Base-by-base conservation (phyloP, 306 rosid genomes). In the Geum urbanum region DNA sequence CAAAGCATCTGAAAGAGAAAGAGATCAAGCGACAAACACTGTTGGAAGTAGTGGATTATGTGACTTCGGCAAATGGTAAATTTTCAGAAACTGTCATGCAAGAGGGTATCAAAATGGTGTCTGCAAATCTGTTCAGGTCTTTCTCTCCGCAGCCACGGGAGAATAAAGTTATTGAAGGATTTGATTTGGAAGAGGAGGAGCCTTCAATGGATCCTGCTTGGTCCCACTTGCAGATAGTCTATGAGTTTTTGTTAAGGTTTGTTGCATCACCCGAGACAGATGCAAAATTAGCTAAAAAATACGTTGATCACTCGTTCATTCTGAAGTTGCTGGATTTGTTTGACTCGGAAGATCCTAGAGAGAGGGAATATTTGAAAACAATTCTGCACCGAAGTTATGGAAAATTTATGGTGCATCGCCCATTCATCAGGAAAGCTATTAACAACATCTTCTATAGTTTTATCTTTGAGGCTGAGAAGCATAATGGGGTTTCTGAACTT, bases 131-230 rank as follows among this genome's bases (percentile, higher is more conserved):
- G 65, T 91, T 91, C 76, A 81, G 97, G 66, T 79, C 89, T 2
- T 84, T 81, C 51, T 81, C 84, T 63, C 92, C 97, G 32, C 97
- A 86, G 57, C 87, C 92, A 1, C 90, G 87, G 0, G 95, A 91
- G 81, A 86, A 67, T 70, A 86, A 91, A 63, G 70, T 81, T 3
- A 41, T 82, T 41, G 87, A 84, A 67, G 92, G 90, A 16, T 61
- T 88, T 85, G 97, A 91, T 37, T 55, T 91, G 77, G 97, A 91
- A 69, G 97, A 91, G 79, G 95, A 91, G 56, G 95, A 88, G 83
- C 92, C 88, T 76, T 81, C 86, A 0, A 83, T 88, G 97, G 97
- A 91, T 74, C 90, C 95, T 64, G 83, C 89, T 4, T 90, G 97
- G 97, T 85, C 92, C 52, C 97, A 90, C 76, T 81, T 90, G 85